These are phyloP conservation scores for Macrophomina phaseolina DNA, from an alignment of 2,329 filamentous ascomycete genomes.

Conservation along the genomic window DNA sequence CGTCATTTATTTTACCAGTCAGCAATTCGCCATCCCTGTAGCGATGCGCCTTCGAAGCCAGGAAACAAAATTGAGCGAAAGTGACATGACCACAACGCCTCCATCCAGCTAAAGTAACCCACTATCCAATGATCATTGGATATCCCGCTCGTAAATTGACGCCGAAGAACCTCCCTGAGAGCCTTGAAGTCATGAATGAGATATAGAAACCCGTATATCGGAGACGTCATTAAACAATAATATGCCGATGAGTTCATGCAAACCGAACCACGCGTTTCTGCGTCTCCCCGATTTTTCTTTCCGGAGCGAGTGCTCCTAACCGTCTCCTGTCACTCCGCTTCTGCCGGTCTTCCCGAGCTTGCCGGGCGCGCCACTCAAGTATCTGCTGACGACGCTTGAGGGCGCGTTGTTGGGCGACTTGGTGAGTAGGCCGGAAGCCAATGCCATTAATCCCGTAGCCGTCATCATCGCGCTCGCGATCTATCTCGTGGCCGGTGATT, in stretches of 20 bases:
- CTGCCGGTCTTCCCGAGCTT: conserved; percentile 64
- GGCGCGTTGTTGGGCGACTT: conserved; percentile 61
- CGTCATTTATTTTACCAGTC: neutral
- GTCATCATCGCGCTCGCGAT: conserved; percentile 64
- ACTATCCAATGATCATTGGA: conserved; percentile 20
- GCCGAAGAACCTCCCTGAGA: neutral
- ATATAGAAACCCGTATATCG: neutral
- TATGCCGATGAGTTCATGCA: neutral
- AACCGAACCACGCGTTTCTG: conserved; percentile 23
- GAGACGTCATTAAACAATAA: neutral
- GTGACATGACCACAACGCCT: neutral
- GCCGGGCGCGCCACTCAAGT: conserved; percentile 63
- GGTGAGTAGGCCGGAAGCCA: conserved; percentile 66
- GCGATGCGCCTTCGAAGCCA: neutral
- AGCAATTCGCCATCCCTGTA: neutral
- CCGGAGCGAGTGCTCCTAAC: conserved; percentile 27
- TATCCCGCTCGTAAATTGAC: neutral
- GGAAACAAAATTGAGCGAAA: neutral
- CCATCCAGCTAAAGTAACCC: neutral
- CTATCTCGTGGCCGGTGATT: conserved; percentile 64
- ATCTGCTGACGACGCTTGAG: conserved; percentile 65
- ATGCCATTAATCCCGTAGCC: conserved; percentile 69
- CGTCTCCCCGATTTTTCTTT: conserved; percentile 1
- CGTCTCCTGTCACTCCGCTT: conserved; percentile 60
- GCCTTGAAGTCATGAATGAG: neutral